Evolutionary conservation across 2,329 filamentous ascomycete genomes (phyloP).

Genomic region (Paraconiothyrium brasiliense): DNA sequence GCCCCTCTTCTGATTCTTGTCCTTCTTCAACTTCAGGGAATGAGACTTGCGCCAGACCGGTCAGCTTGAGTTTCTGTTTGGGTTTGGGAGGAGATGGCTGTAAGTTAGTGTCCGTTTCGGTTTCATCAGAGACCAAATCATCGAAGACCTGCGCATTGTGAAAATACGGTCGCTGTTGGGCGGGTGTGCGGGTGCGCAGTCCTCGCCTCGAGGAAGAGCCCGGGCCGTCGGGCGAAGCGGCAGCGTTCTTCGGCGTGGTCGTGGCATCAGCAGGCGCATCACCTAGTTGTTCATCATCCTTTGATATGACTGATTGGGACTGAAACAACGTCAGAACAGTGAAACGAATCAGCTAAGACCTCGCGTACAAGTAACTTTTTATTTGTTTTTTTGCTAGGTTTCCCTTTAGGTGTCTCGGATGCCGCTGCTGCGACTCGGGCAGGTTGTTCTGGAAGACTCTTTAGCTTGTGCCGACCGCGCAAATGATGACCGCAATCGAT

Average conservation of each 20-base stretch:
- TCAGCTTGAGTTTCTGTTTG: constrained; percentile 15
- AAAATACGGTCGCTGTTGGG: constrained; percentile 47
- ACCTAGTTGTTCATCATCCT: constrained; percentile 21
- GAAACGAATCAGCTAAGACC: constrained; percentile 7
- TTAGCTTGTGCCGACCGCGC: constrained; percentile 3
- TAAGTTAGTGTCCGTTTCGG: constrained; percentile 3
- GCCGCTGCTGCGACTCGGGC: constrained; percentile 15
- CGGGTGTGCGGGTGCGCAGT: constrained; percentile 44
- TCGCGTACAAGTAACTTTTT: constrained; percentile 34
- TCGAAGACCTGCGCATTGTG: constrained; percentile 46
- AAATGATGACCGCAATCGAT: neutral
- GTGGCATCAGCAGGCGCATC: constrained; percentile 17
- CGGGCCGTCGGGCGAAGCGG: constrained; percentile 34
- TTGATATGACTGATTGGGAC: constrained; percentile 30
- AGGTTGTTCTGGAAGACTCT: constrained; percentile 26
- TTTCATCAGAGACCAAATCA: constrained; percentile 23
- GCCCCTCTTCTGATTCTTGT: constrained; percentile 6
- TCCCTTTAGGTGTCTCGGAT: constrained; percentile 32
- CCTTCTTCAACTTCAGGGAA: constrained; percentile 22
- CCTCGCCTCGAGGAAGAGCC: constrained; percentile 38
- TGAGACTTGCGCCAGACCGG: constrained; percentile 19
- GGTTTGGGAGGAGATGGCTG: constrained; percentile 16
- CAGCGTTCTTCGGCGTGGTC: constrained; percentile 20
- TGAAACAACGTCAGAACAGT: constrained; percentile 19
- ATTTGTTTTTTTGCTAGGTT: constrained; percentile 32